Percentiles rank a stretch among this genome's conserved stretches.
phyloP scores from a whole-genome alignment of 2,329 filamentous ascomycete genomes.

The Juglanconis juglandina region DNA sequence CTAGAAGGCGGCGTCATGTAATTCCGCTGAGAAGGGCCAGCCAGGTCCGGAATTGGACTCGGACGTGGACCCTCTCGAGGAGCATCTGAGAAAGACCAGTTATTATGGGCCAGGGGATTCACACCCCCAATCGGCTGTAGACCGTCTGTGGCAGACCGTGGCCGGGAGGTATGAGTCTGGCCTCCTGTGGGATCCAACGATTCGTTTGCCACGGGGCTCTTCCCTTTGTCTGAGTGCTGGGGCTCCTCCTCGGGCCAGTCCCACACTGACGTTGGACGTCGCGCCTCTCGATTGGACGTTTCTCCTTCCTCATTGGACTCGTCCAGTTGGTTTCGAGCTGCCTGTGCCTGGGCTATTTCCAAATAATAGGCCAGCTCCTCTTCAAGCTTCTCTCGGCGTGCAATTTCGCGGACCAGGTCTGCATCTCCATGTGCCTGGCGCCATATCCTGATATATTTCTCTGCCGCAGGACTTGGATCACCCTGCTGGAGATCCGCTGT shows the following conservation, averaged over 20 bases:
- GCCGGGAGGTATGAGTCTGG: slow-evolving; percentile 31
- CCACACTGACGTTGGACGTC: slow-evolving; percentile 15
- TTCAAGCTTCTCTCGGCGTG: slow-evolving; percentile 57
- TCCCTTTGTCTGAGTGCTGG: slow-evolving; percentile 8
- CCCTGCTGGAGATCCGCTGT: slow-evolving; percentile 30
- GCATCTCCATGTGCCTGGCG: slow-evolving; percentile 58
- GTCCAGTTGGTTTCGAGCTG: slow-evolving; percentile 19
- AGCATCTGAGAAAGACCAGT: slow-evolving; percentile 52
- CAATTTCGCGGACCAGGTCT: slow-evolving; percentile 56
- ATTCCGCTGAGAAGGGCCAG: slow-evolving; percentile 5
- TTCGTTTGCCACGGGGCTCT: not conserved
- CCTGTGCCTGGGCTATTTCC: slow-evolving; percentile 43
- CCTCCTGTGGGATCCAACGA: slow-evolving; percentile 1
- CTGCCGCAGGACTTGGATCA: not conserved
- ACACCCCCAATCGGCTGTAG: slow-evolving; percentile 40
- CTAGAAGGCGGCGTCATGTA: slow-evolving; percentile 18
- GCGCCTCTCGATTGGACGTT: not conserved
- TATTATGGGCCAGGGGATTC: slow-evolving; percentile 57
- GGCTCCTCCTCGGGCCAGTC: slow-evolving; percentile 10
- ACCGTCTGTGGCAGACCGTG: slow-evolving; percentile 56
- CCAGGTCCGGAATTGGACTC: not conserved
- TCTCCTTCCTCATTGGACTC: not conserved
- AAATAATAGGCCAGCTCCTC: slow-evolving; percentile 60
- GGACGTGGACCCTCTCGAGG: not conserved
- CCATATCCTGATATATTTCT: slow-evolving; percentile 52